These are phyloP conservation scores for Claviceps sorghi DNA, from an alignment of 2,329 filamentous ascomycete species.

Conservation along the genomic window DNA sequence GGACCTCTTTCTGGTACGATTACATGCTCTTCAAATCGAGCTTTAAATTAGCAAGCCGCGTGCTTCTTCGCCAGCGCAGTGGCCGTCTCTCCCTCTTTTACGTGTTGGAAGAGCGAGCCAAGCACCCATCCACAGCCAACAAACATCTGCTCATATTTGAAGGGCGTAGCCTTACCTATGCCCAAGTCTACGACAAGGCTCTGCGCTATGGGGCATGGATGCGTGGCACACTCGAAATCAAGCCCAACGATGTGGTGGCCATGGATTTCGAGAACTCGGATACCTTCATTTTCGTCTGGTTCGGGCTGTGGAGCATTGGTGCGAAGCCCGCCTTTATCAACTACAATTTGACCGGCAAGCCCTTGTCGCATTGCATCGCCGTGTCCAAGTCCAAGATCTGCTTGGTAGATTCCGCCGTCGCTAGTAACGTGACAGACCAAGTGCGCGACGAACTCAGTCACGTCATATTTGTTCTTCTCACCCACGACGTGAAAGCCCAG, in stretches of 20 bases:
- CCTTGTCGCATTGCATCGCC: constrained; percentile 60
- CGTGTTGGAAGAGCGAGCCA: constrained; percentile 52
- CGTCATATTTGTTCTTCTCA: constrained; percentile 48
- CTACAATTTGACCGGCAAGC: constrained; percentile 60
- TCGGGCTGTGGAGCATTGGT: constrained; percentile 71
- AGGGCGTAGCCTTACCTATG: constrained; percentile 56
- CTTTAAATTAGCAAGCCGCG: constrained; percentile 28
- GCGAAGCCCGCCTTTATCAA: constrained; percentile 78
- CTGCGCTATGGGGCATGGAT: constrained; percentile 67
- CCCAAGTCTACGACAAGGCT: constrained; percentile 55
- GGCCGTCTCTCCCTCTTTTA: constrained; percentile 64
- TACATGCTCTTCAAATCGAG: constrained; percentile 40
- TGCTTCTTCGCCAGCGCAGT: constrained; percentile 32
- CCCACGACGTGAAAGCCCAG: constrained; percentile 39
- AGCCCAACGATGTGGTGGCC: constrained; percentile 62
- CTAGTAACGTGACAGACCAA: constrained; percentile 41
- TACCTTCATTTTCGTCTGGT: constrained; percentile 59
- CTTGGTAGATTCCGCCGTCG: constrained; percentile 50
- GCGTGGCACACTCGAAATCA: constrained; percentile 45
- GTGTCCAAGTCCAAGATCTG: constrained; percentile 52
- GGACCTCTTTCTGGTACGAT: constrained; percentile 53
- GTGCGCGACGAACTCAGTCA: constrained; percentile 33
- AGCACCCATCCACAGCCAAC: constrained; percentile 33
- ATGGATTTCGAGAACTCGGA: constrained; percentile 71
- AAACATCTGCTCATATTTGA: constrained; percentile 52